Percentiles rank a stretch among this genome's conserved stretches.
phyloP scores from a whole-genome alignment of 1,139 yeast species.

The Lodderomyces theae region DNA sequence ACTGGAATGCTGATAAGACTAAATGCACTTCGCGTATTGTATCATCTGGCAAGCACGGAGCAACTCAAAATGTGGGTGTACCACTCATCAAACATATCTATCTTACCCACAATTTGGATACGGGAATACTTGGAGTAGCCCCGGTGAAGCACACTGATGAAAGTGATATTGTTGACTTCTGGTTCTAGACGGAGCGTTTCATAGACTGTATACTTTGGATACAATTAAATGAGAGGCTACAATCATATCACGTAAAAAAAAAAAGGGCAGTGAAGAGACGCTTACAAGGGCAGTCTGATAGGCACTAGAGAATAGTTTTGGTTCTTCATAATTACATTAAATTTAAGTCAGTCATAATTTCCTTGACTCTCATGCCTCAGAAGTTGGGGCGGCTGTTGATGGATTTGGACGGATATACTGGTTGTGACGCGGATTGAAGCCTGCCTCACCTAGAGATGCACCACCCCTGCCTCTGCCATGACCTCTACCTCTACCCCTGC shows the following conservation, averaged over 20 bases:
- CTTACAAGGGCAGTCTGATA: too few relatives aligned
- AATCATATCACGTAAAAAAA: too few relatives aligned
- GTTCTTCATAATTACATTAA: background rate
- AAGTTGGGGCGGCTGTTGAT: background rate
- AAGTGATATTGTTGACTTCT: constrained; percentile 6
- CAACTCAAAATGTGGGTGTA: constrained; percentile 23
- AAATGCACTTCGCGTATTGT: too few relatives aligned
- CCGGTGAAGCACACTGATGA: constrained; percentile 3
- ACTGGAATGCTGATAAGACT: background rate
- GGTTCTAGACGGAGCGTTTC: too few relatives aligned
- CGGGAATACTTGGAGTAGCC: constrained; percentile 6
- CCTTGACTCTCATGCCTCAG: background rate
- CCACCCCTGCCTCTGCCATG: constrained; percentile 5
- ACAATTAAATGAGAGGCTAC: too few relatives aligned
- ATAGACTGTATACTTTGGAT: too few relatives aligned
- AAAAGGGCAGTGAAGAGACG: too few relatives aligned
- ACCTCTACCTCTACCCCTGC: constrained; percentile 4
- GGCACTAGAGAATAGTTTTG: background rate
- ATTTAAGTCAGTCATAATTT: background rate
- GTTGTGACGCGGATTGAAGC: background rate
- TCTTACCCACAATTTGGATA: constrained; percentile 22
- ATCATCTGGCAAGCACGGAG: too few relatives aligned
- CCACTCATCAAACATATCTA: constrained; percentile 36
- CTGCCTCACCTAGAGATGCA: background rate
- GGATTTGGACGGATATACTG: constrained; percentile 8